Evolutionary conservation across 495 filamentous ascomycete species (phyloP).

Genomic region (Aspergillus hancockii): DNA sequence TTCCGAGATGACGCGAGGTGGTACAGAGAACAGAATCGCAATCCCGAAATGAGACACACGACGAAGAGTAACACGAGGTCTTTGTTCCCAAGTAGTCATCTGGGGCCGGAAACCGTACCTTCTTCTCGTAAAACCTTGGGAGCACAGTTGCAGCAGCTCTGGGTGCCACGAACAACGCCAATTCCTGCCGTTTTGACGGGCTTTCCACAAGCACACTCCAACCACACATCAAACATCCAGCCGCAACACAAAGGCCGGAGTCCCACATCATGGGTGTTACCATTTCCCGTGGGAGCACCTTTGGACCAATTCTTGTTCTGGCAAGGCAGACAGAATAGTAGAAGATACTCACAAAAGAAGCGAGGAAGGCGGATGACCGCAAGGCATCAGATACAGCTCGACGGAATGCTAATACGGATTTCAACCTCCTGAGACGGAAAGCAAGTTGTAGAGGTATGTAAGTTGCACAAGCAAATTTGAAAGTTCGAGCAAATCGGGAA

Average conservation of each 20-base stretch:
- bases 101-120: slow-evolving; percentile 41
- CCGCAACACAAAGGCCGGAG: slow-evolving; percentile 70
- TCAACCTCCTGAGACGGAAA: slow-evolving; percentile 59
- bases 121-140: slow-evolving; percentile 69
- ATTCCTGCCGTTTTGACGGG: slow-evolving; percentile 67
- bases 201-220: slow-evolving; percentile 83
- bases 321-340: slow-evolving; percentile 89
- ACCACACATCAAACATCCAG: slow-evolving; percentile 78
- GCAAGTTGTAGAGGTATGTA: slow-evolving; percentile 79
- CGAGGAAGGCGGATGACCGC: slow-evolving; percentile 81
- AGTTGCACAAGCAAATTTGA: slow-evolving; percentile 73
- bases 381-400: slow-evolving; percentile 60
- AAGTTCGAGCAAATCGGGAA: slow-evolving; percentile 68
- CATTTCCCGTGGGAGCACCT: slow-evolving; percentile 54
- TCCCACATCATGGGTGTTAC: slow-evolving; percentile 62
- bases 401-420: slow-evolving; percentile 34
- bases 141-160: slow-evolving; percentile 76
- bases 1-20: neutral
- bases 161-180: slow-evolving; percentile 84
- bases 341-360: slow-evolving; percentile 76
- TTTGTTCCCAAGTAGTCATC: neutral
- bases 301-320: slow-evolving; percentile 77
- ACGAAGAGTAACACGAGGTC: slow-evolving; percentile 5
- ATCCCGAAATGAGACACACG: slow-evolving; percentile 13
- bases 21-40: neutral